Conservation (phyloP, 371 early-diverging fungal genomes). For the Mucor mucedo region DNA sequence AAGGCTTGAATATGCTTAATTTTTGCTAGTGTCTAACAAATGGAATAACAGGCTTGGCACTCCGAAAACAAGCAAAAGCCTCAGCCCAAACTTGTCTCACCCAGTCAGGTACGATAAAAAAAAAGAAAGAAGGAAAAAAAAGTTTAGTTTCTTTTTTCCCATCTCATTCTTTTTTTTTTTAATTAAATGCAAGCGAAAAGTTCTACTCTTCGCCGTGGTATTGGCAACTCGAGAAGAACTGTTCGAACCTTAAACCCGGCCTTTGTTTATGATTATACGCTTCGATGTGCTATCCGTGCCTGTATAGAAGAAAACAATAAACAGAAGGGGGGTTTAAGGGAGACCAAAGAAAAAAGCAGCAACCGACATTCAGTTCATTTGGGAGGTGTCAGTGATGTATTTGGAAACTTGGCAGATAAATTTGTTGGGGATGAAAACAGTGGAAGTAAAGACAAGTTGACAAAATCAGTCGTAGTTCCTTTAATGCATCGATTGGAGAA, state of each 20-base stretch:
- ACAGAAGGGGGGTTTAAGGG: conserved; percentile 18
- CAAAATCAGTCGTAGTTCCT: conserved; percentile 37
- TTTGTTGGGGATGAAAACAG: conserved; percentile 29
- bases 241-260: conserved; percentile 35
- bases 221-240: conserved; percentile 29
- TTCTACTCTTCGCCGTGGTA: conserved; percentile 34
- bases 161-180: not conserved
- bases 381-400: conserved; percentile 31
- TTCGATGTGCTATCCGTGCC: conserved; percentile 48
- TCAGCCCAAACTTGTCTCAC: conserved; percentile 3
- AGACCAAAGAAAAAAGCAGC: conserved; percentile 19
- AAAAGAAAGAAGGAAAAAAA: not conserved
- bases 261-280: conserved; percentile 43
- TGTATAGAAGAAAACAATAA: conserved; percentile 37
- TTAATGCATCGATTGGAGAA: conserved; percentile 41
- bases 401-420: conserved; percentile 42
- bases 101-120: conserved; percentile 1
- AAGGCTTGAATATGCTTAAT: too few relatives aligned
- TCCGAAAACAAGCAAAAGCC: not conserved
- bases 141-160: not conserved
- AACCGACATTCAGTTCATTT: conserved; percentile 41
- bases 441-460: conserved; percentile 35
- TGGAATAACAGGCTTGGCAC: not conserved
- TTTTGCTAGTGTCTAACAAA: too few relatives aligned
- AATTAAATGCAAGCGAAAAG: conserved; percentile 24